These are phyloP conservation scores for Aspergillus sp. DNA, from an alignment of 2,329 filamentous ascomycete genomes.

Conservation along the genomic window DNA sequence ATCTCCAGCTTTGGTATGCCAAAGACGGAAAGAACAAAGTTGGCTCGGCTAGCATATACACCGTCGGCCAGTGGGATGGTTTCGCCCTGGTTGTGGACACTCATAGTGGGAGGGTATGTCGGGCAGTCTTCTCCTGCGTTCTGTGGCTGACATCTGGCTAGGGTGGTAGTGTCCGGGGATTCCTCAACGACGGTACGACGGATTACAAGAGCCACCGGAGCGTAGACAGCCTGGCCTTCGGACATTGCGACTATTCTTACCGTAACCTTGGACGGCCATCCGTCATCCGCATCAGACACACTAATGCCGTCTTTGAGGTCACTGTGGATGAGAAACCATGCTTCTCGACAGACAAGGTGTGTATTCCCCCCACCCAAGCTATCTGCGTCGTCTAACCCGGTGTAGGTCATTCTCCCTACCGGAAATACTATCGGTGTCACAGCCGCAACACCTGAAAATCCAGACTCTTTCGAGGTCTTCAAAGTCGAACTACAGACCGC, in stretches of 20 bases:
- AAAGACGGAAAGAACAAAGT: constrained; percentile 66
- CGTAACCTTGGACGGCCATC: constrained; percentile 86
- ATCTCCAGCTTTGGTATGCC: constrained; percentile 90
- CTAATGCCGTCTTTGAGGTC: constrained; percentile 67
- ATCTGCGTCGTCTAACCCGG: background rate
- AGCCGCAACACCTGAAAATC: constrained; percentile 83
- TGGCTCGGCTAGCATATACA: constrained; percentile 78
- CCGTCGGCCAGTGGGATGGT: constrained; percentile 82
- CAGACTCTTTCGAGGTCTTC: constrained; percentile 92
- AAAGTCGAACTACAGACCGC: constrained; percentile 72
- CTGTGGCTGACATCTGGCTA: constrained; percentile 20
- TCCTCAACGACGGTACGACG: constrained; percentile 84
- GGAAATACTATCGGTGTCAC: constrained; percentile 86
- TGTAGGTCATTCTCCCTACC: constrained; percentile 68
- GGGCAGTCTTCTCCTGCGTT: background rate
- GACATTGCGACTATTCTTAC: constrained; percentile 87
- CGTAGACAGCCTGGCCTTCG: constrained; percentile 85
- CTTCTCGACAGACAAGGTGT: constrained; percentile 72
- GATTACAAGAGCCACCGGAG: constrained; percentile 75
- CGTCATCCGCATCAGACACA: constrained; percentile 72
- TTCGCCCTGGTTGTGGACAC: constrained; percentile 82
- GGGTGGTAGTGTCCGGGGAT: constrained; percentile 82
- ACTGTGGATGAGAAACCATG: constrained; percentile 76
- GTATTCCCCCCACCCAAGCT: constrained; percentile 1
- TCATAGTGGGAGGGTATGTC: constrained; percentile 64